Conservation (phyloP, 768 basidiomycete genomes). For the Suillus discolor region DNA sequence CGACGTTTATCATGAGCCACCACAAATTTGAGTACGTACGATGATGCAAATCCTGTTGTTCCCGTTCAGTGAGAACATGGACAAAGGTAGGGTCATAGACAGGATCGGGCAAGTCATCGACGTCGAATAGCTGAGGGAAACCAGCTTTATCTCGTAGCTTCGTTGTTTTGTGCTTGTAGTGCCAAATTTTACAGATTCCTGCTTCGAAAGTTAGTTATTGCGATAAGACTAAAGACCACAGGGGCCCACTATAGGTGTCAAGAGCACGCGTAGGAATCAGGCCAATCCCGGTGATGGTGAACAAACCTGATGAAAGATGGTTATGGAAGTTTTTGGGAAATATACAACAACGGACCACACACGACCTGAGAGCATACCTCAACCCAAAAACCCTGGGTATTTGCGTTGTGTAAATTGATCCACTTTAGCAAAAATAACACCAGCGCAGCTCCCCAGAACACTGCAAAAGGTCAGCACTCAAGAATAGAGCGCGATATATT, state of each 20-base stretch:
- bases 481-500: neutral
- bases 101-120: constrained; percentile 83
- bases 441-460: constrained; percentile 87
- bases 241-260: constrained; percentile 70
- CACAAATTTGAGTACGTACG: constrained; percentile 45
- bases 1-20: constrained; percentile 6
- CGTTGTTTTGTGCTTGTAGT: constrained; percentile 63
- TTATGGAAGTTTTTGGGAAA: constrained; percentile 1
- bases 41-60: constrained; percentile 65
- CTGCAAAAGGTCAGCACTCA: constrained; percentile 33
- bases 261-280: constrained; percentile 74
- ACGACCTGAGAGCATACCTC: constrained; percentile 76
- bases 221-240: neutral
- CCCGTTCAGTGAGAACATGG: constrained; percentile 65
- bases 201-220: neutral
- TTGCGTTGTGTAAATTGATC: constrained; percentile 70
- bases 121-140: constrained; percentile 69
- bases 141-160: constrained; percentile 61
- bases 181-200: constrained; percentile 79
- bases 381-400: constrained; percentile 80
- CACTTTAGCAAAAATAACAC: constrained; percentile 69
- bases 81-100: constrained; percentile 68
- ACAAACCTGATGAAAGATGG: constrained; percentile 53
- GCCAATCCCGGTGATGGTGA: constrained; percentile 80
- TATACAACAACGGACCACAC: constrained; percentile 52